A percentile compares a stretch with the other conserved stretches of the same genome.
These are phyloP conservation scores for Termitomyces eurrhizus DNA, from an alignment of 768 basidiomycete genomes.

Conservation along the genomic window DNA sequence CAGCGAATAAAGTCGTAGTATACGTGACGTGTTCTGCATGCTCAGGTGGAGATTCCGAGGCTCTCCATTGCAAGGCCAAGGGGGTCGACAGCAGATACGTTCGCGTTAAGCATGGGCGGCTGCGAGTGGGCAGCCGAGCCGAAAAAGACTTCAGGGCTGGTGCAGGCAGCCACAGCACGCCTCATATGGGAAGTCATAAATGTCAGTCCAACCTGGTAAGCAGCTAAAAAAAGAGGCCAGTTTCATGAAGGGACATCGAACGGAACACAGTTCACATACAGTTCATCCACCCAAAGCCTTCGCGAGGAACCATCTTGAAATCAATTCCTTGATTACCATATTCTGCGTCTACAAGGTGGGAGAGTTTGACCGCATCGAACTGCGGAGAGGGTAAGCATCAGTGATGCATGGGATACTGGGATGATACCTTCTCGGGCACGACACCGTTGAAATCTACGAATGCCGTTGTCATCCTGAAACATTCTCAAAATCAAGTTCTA, in stretches of 20 bases:
- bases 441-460: constrained; percentile 98
- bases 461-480: constrained; percentile 81
- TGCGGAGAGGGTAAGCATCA: constrained; percentile 21
- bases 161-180: constrained; percentile 92
- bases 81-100: constrained; percentile 45
- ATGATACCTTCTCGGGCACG: constrained; percentile 85
- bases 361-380: constrained; percentile 96
- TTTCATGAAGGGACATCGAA: constrained; percentile 2
- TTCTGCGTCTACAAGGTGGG: constrained; percentile 95
- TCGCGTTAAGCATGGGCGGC: constrained; percentile 30
- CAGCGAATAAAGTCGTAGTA: not conserved
- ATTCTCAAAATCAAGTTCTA: not conserved
- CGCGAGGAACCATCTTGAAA: constrained; percentile 95
- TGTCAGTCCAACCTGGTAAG: constrained; percentile 94
- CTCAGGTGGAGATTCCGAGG: constrained; percentile 26
- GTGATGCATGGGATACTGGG: not conserved
- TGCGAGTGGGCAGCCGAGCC: constrained; percentile 42
- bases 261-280: constrained; percentile 41
- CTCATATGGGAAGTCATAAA: constrained; percentile 94
- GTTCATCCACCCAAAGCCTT: constrained; percentile 99
- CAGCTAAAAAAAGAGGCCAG: constrained; percentile 46
- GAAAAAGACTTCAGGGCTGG: constrained; percentile 89
- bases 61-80: constrained; percentile 64
- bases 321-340: constrained; percentile 96
- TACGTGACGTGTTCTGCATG: not conserved